Percentiles rank a stretch among this genome's conserved stretches.
These are phyloP conservation scores for Talaromyces funiculosus DNA, from an alignment of 2,329 filamentous ascomycete genomes.

Conservation along the genomic window DNA sequence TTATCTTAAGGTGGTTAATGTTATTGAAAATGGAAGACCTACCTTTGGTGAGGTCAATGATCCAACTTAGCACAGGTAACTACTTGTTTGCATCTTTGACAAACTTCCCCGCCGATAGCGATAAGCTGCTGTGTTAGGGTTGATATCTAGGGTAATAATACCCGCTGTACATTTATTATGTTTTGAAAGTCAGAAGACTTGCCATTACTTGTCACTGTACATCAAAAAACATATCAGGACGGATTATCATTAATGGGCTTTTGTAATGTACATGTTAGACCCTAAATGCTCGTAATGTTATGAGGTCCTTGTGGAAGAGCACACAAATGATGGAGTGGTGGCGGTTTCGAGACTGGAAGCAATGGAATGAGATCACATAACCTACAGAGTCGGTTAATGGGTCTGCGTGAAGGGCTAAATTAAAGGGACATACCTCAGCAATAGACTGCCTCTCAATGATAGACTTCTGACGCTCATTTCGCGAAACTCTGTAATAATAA, in stretches of 20 bases:
- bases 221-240: no score
- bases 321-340: no score
- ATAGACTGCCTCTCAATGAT: conserved; percentile 65
- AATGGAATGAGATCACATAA: conserved; percentile 8
- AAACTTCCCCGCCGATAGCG: conserved; percentile 2
- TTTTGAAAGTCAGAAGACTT: not conserved
- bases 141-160: not conserved
- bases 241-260: not conserved
- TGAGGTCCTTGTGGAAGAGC: no score
- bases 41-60: not conserved
- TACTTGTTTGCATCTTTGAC: conserved; percentile 3
- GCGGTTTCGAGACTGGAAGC: no score
- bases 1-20: not conserved
- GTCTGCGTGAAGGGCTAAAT: not conserved
- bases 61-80: not conserved
- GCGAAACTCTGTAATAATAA: conserved; percentile 78
- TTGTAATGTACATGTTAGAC: not conserved
- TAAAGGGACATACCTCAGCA: conserved; percentile 37
- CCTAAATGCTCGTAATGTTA: not conserved
- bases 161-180: not conserved
- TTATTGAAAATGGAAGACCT: not conserved
- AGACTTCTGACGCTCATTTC: conserved; percentile 81
- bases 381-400: conserved; percentile 6
- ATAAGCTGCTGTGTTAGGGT: not conserved
- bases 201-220: not conserved